These are phyloP conservation scores for Fusarium chuoi DNA, from an alignment of 2,329 filamentous ascomycete genomes.

Conservation along the genomic window DNA sequence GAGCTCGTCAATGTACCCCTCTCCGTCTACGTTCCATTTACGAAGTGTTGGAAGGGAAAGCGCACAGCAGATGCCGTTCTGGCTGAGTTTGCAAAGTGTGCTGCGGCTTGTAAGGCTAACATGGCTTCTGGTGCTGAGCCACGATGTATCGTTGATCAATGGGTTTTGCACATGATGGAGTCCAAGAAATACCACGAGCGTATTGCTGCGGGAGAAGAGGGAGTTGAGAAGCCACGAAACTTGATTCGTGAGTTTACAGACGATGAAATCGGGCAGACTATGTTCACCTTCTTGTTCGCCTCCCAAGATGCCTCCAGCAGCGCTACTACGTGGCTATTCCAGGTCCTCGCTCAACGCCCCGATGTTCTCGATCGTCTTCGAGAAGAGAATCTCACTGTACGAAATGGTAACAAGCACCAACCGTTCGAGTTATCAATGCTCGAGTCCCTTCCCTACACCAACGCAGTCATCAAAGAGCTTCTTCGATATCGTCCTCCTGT, in stretches of 20 bases:
- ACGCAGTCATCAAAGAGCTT: constrained; percentile 63
- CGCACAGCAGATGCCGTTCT: constrained; percentile 77
- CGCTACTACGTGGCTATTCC: constrained; percentile 64
- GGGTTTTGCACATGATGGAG: constrained; percentile 79
- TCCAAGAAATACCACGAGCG: constrained; percentile 73
- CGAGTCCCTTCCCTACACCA: constrained; percentile 62
- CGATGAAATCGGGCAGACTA: constrained; percentile 59
- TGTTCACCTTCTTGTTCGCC: constrained; percentile 65
- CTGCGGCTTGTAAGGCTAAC: constrained; percentile 75
- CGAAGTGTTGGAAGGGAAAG: constrained; percentile 81
- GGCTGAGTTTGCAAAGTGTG: constrained; percentile 75
- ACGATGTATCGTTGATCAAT: constrained; percentile 80
- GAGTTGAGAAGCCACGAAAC: constrained; percentile 56
- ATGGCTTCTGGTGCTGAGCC: constrained; percentile 76
- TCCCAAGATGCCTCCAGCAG: constrained; percentile 65
- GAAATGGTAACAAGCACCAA: constrained; percentile 54
- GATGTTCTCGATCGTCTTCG: constrained; percentile 59
- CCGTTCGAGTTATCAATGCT: constrained; percentile 58
- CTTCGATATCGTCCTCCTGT: constrained; percentile 63
- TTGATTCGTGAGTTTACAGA: constrained; percentile 62
- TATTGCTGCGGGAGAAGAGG: constrained; percentile 65
- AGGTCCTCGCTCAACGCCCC: constrained; percentile 61
- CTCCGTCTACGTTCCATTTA: constrained; percentile 77
- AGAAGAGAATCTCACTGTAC: constrained; percentile 57
- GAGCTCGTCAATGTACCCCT: constrained; percentile 82